Evolutionary conservation across 139 green algal genomes (phyloP), one percentile per base, ranked within the genome.

Genomic region (Chlamydomonas sp.): DNA sequence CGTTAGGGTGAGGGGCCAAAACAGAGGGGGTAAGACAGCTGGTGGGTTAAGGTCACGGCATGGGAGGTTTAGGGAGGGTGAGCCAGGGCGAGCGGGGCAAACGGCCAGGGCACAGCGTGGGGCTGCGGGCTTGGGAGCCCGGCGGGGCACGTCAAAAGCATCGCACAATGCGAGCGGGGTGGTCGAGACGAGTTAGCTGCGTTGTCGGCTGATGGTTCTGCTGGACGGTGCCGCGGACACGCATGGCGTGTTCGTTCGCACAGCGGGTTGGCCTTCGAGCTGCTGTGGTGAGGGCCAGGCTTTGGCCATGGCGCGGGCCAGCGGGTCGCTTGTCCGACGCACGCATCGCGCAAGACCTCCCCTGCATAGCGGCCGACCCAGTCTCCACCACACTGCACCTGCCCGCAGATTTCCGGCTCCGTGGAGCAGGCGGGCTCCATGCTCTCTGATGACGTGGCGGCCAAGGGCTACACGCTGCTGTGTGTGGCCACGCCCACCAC

Each of bases 371-470:
- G 64, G 9, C 12, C 12, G 12, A 9, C 73, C 12, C 73, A 14
- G 0, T 57, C 73, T 78, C 9, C 31, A 8, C 31, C n/a, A 20
- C 73, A 16, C 20, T 61, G 31, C 63, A 49, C 59, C 7, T 72
- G 59, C n/a, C 16, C 59, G 6, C 89, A 95, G 92, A 61, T 93
- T 0, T 86, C 66, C 16, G 92, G 92, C 77, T 78, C 93, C 57
- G 94, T 99, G n/a, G 96, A 98, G 87, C 94, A 97, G 92, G 87
- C 78, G 14, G 96, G 93, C 18, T 94, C 94, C 31, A 99, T 99
- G 96, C 85, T 98, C 14, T 93, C 82, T 63, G 95, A 98, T 31
- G 95, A 97, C 49, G 93, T 96, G 2, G 84, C 90, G 63, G 95
- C 94, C 10, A 96, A 97, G 87, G 96, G 96, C 10, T 98, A 98